These are phyloP conservation scores for Ceratobasidium papillatum DNA, from an alignment of 1,284 basidiomycete genomes.

Conservation along the genomic window DNA sequence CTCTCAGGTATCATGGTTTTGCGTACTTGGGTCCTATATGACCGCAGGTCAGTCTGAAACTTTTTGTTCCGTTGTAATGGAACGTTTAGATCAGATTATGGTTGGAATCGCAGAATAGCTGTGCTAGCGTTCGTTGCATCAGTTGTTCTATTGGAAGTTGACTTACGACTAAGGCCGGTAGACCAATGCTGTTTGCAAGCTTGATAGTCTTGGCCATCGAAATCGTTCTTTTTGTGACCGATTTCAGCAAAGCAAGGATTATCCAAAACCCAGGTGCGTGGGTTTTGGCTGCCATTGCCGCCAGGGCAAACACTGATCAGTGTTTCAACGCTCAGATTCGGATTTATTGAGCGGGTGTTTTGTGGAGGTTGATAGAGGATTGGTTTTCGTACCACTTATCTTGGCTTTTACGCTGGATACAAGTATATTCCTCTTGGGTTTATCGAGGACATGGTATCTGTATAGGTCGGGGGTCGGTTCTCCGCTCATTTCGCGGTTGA, in stretches of 20 bases:
- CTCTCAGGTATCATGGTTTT: not conserved
- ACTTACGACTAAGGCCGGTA: not conserved
- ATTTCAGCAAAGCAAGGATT: not conserved
- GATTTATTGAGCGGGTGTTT: conserved; percentile 7
- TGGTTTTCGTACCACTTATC: not conserved
- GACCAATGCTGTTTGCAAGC: not conserved
- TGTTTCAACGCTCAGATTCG: not conserved
- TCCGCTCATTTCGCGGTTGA: not conserved
- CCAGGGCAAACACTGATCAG: no score
- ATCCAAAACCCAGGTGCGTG: not conserved
- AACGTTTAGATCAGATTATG: not conserved
- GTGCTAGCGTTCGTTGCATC: not conserved
- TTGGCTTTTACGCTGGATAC: not conserved
- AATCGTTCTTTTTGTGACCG: not conserved
- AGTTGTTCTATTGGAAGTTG: not conserved
- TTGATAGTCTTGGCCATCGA: not conserved
- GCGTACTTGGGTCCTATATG: conserved; percentile 4
- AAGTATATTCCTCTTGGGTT: not conserved
- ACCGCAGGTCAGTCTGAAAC: conserved; percentile 1
- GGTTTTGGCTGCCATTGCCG: no score
- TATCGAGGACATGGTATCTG: not conserved
- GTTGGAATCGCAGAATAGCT: not conserved
- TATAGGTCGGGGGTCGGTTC: not conserved
- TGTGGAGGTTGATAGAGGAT: not conserved
- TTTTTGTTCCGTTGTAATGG: no score